Base-by-base conservation (phyloP, 2,329 filamentous ascomycete genomes). In the Sporothrix luriei region DNA sequence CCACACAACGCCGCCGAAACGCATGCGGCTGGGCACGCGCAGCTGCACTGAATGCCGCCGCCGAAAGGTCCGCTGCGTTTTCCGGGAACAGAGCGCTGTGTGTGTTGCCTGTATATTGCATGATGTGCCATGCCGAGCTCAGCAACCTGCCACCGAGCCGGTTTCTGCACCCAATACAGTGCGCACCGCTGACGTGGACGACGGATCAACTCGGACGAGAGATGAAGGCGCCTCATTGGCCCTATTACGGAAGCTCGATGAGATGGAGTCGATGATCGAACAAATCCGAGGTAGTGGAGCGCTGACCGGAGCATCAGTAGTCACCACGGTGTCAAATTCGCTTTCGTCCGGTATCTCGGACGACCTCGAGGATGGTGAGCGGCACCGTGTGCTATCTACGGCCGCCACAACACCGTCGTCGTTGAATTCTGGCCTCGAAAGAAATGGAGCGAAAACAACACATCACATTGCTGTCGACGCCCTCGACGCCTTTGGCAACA, bases 1-100 rank as follows among this genome's bases (percentile, higher is more conserved):
- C 62, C 68, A 55, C 19, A 71, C 4, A 16, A n/a, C 48, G 4
- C 64, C 62, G 1, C 48, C 72, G 10, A 78, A 76, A 55, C 77
- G 74, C 11, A 75, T 77, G 74, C 75, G 77, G 3, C 70, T 76
- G 3, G 78, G 79, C 16, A 79, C 76, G 3, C 76, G 74, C 71
- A 79, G 76, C 70, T 80, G 79, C 68, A 71, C 74, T 38, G 79
- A 79, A 79, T 84, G 83, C 70, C 80, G 82, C 52, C 80, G 83
- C 49, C 80, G 83, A 66, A 85, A 84, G 75, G 82, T 84, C 38
- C 79, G 80, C 67, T 85, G 83, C 75, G 80, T 82, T 66, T 83
- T 78, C 69, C 76, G 76, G 33, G 71, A 76, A n/a, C 78, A 78
- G 49, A 79, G 78, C 65, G 61, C 68, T 24, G 75, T 78, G 66